Evolutionary conservation across 1,284 basidiomycete species (phyloP).

Genomic region (Xanthoconium separans): DNA sequence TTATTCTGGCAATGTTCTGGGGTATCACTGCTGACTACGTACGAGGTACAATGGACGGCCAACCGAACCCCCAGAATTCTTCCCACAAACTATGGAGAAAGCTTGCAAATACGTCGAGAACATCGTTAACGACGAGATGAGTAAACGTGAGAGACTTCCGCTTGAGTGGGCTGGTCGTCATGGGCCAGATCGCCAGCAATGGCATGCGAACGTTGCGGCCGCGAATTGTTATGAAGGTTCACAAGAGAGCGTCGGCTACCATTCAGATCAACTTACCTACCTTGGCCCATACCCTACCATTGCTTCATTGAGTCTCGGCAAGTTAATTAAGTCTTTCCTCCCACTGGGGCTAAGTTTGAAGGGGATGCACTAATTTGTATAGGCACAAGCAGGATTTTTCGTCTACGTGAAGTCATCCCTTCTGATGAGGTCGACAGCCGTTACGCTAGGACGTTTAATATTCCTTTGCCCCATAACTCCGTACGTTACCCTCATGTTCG

Average conservation of each 20-base stretch:
- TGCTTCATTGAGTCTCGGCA: conserved; percentile 89
- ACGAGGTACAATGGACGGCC: conserved; percentile 77
- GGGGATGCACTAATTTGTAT: conserved; percentile 9
- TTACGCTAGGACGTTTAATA: conserved; percentile 76
- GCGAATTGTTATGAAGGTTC: conserved; percentile 88
- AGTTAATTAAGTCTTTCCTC: conserved; percentile 19
- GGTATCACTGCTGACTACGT: conserved; percentile 12
- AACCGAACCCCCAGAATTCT: conserved; percentile 56
- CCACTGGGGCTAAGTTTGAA: not conserved
- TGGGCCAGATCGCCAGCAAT: conserved; percentile 42
- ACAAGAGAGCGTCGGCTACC: conserved; percentile 83
- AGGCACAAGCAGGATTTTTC: conserved; percentile 76
- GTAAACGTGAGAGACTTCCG: conserved; percentile 57
- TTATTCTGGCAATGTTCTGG: not conserved
- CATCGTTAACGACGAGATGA: conserved; percentile 75
- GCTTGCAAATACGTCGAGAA: conserved; percentile 77
- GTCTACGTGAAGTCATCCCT: conserved; percentile 73
- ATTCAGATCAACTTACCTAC: conserved; percentile 78
- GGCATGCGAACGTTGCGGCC: conserved; percentile 90
- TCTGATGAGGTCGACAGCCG: conserved; percentile 53
- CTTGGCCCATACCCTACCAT: conserved; percentile 92
- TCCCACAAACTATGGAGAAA: conserved; percentile 73
- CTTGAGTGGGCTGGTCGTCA: conserved; percentile 65
- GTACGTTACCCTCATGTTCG: conserved; percentile 39
- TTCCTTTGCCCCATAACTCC: conserved; percentile 83